These are phyloP conservation scores for Calonectria pseudoturangicola DNA, from an alignment of 2,329 filamentous ascomycete genomes.

Conservation along the genomic window DNA sequence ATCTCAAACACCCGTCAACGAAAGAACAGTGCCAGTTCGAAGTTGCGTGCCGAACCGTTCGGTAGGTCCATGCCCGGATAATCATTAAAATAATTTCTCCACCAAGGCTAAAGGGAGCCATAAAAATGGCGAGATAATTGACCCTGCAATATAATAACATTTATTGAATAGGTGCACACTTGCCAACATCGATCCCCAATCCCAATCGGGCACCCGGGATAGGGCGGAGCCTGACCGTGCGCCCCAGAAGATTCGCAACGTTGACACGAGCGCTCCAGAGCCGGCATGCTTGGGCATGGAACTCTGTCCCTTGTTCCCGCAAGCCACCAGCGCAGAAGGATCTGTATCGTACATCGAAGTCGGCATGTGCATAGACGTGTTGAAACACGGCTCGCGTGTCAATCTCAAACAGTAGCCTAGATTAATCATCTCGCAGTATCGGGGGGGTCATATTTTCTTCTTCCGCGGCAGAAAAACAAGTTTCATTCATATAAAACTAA, in stretches of 20 bases:
- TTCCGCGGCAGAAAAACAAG: slow-evolving; percentile 17
- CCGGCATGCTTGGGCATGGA: slow-evolving; percentile 80
- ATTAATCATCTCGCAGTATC: neutral
- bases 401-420: slow-evolving; percentile 57
- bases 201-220: slow-evolving; percentile 73
- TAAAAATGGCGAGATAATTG: slow-evolving; percentile 30
- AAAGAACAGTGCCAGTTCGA: slow-evolving; percentile 63
- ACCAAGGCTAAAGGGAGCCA: neutral
- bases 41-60: slow-evolving; percentile 79
- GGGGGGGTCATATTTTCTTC: neutral
- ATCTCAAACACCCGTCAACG: slow-evolving; percentile 65
- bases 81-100: slow-evolving; percentile 24
- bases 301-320: slow-evolving; percentile 73
- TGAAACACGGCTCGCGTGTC: slow-evolving; percentile 67
- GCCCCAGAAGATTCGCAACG: slow-evolving; percentile 73
- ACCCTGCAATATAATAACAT: neutral
- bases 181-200: slow-evolving; percentile 80
- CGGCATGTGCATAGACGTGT: slow-evolving; percentile 73
- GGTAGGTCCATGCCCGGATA: slow-evolving; percentile 61
- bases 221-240: slow-evolving; percentile 74
- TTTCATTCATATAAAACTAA: slow-evolving; percentile 35
- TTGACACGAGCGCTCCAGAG: slow-evolving; percentile 76
- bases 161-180: slow-evolving; percentile 74
- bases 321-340: slow-evolving; percentile 50
- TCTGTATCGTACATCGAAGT: slow-evolving; percentile 70